Evolutionary conservation across 2,329 filamentous ascomycete species (phyloP), one percentile per base, ranked within the genome.

Genomic region (Alternaria infectoria): DNA sequence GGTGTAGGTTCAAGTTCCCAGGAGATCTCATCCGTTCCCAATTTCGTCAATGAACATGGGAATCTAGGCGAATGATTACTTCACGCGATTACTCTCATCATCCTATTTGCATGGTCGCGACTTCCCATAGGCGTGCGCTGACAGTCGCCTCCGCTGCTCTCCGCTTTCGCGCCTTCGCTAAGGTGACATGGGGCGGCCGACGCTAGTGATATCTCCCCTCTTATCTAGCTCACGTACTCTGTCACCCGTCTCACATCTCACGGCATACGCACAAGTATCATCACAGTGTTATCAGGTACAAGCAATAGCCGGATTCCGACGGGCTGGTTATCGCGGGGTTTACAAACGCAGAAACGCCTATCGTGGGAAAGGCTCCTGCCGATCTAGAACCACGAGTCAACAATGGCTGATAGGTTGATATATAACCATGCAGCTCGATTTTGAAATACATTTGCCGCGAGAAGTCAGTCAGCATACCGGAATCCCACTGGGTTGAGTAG

Each of bases 161-260:
- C 45, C 52, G 15, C 32, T 44, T 36, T 40, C 45, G 36, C 52
- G 15, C 46, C 15, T 47, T 54, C 54, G 30, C 46, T 57, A 51
- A 45, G n/a, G 23, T 50, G 54, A 46, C 59, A 57, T 28, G 59
- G 54, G 59, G 43, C 59, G 59, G 59, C 59, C 54, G 59, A 44
- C 59, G 54, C 59, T 61, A 61, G 19, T 2, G 54, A 61, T 57
- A 57, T 26, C 43, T 44, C 8, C 23, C 6, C 32, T 32, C 52
- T 61, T 57, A 61, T 61, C 59, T 32, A 19, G n/a, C 47, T 50
- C n/a, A 30, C 45, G 19, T 40, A 9, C 17, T 13, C 17, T 57
- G 47, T 30, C 47, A 50, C n/a, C 26, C 45, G 43, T 23, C 12
- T 13, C 25, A 43, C 23, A 17, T 30, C 13, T 44, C 21, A 23